These are phyloP conservation scores for Ceratocystiopsis sp. DNA, from an alignment of 2,329 filamentous ascomycete species.

Conservation along the genomic window DNA sequence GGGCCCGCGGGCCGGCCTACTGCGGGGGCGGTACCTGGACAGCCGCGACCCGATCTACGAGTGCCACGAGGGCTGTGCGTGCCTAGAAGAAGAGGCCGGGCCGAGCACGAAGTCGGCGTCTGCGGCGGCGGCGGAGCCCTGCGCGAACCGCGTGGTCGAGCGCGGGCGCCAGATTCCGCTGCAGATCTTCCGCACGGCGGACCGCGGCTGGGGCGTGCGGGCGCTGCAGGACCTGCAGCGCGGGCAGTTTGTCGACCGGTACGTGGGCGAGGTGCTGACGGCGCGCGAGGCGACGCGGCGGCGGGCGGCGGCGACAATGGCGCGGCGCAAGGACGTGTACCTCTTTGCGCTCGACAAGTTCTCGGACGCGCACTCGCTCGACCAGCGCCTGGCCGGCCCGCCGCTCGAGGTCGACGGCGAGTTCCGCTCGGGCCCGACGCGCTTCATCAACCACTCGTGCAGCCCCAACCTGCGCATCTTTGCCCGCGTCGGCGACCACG, in stretches of 20 bases:
- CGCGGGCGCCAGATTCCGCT: slow-evolving; percentile 53
- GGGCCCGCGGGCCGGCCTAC: slow-evolving; percentile 32
- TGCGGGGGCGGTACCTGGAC: slow-evolving; percentile 33
- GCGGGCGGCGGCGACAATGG: slow-evolving; percentile 35
- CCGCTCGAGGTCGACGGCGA: slow-evolving; percentile 53
- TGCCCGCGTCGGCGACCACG: slow-evolving; percentile 59
- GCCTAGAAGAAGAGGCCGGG: slow-evolving; percentile 24
- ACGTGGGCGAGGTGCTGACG: slow-evolving; percentile 56
- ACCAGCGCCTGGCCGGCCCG: slow-evolving; percentile 35
- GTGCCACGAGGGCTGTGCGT: slow-evolving; percentile 57
- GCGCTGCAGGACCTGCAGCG: slow-evolving; percentile 45
- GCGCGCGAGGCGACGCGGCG: slow-evolving; percentile 46
- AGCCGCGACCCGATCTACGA: slow-evolving; percentile 57
- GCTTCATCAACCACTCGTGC: slow-evolving; percentile 74
- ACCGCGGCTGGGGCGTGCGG: slow-evolving; percentile 62
- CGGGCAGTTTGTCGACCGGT: slow-evolving; percentile 68
- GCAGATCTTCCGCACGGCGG: slow-evolving; percentile 57
- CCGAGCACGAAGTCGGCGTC: too few species aligned
- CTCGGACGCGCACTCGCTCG: slow-evolving; percentile 35
- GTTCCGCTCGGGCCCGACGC: slow-evolving; percentile 59
- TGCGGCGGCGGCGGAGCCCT: slow-evolving; percentile 17
- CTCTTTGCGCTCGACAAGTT: slow-evolving; percentile 75
- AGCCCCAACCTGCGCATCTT: slow-evolving; percentile 67
- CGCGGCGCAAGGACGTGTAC: slow-evolving; percentile 56
- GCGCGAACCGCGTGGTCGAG: slow-evolving; percentile 63